These are phyloP conservation scores for Ganoderma lingzhi DNA, from an alignment of 1,284 basidiomycete species.

Conservation along the genomic window DNA sequence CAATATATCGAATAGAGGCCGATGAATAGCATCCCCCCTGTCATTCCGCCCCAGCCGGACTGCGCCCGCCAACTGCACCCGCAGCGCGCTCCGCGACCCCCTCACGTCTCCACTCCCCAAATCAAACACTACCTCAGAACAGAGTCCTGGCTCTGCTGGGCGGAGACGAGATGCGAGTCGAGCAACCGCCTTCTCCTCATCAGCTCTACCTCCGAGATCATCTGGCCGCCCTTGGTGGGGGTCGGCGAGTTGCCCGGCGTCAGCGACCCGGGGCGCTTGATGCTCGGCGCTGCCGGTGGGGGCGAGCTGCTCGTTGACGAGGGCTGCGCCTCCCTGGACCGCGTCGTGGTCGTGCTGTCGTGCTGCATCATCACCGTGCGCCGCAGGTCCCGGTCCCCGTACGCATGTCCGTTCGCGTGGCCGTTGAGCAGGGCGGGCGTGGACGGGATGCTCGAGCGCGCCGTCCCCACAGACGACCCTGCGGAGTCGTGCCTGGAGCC, in stretches of 20 bases:
- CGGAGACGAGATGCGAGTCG: slow-evolving; percentile 62
- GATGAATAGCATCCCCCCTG: neutral
- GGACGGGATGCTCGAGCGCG: slow-evolving; percentile 17
- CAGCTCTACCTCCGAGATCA: slow-evolving; percentile 81
- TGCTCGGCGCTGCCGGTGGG: neutral
- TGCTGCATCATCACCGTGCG: slow-evolving; percentile 26
- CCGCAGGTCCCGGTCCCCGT: slow-evolving; percentile 3
- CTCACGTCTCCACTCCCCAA: neutral
- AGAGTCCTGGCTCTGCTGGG: slow-evolving; percentile 24
- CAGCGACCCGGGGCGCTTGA: slow-evolving; percentile 3
- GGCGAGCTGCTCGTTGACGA: slow-evolving; percentile 8
- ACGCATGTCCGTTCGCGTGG: neutral
- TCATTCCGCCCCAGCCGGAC: slow-evolving; percentile 1
- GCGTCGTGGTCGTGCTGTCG: slow-evolving; percentile 15
- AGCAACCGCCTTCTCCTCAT: slow-evolving; percentile 78
- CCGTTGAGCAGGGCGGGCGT: slow-evolving; percentile 2
- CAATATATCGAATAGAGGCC: neutral
- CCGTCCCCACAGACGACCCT: slow-evolving; percentile 28
- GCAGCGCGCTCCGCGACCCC: neutral
- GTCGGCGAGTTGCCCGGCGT: slow-evolving; percentile 11
- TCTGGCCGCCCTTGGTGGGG: slow-evolving; percentile 58
- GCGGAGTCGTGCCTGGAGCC: slow-evolving; percentile 21
- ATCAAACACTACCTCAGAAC: slow-evolving; percentile 15
- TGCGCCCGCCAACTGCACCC: neutral
- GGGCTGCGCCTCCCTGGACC: neutral